phyloP scores from a whole-genome alignment of 345 rosid genomes.

The Schrenkiella parvula region DNA sequence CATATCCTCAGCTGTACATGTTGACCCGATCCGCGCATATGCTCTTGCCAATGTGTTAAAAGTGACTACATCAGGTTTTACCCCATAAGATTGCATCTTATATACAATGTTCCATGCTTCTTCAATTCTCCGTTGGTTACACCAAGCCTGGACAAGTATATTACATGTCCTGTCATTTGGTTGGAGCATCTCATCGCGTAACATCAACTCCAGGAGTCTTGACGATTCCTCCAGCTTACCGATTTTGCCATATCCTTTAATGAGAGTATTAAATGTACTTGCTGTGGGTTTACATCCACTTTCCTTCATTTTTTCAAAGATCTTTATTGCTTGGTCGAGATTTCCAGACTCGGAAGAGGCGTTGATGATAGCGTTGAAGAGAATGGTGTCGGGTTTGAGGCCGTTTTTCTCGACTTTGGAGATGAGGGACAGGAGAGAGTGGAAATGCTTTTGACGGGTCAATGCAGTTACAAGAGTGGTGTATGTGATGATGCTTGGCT shows the following conservation, averaged over 20 bases:
- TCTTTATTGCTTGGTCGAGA: slow-evolving; percentile 68
- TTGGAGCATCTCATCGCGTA: slow-evolving; percentile 47
- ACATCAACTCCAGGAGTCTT: slow-evolving; percentile 60
- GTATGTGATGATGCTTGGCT: slow-evolving; percentile 77
- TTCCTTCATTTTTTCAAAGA: slow-evolving; percentile 74
- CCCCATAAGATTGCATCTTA: slow-evolving; percentile 65
- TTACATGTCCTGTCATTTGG: slow-evolving; percentile 80
- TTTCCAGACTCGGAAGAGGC: slow-evolving; percentile 86
- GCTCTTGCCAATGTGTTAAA: slow-evolving; percentile 78
- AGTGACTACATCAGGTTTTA: slow-evolving; percentile 77
- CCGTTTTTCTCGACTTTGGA: slow-evolving; percentile 70
- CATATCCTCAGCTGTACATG: slow-evolving; percentile 66
- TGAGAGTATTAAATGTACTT: slow-evolving; percentile 81
- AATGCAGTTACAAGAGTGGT: slow-evolving; percentile 72
- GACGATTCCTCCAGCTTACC: slow-evolving; percentile 74
- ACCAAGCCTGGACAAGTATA: slow-evolving; percentile 80
- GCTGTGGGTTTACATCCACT: slow-evolving; percentile 74
- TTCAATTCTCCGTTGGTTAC: slow-evolving; percentile 52
- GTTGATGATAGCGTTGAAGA: slow-evolving; percentile 88
- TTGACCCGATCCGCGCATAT: slow-evolving; percentile 57
- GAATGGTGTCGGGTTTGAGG: slow-evolving; percentile 75
- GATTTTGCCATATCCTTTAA: slow-evolving; percentile 75
- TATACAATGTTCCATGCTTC: slow-evolving; percentile 78
- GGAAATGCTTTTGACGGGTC: slow-evolving; percentile 56
- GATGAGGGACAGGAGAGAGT: slow-evolving; percentile 57